Percentiles rank a stretch among this genome's conserved stretches.
phyloP scores from a whole-genome alignment of 305 asterid genomes.

The Fraxinus greggii region DNA sequence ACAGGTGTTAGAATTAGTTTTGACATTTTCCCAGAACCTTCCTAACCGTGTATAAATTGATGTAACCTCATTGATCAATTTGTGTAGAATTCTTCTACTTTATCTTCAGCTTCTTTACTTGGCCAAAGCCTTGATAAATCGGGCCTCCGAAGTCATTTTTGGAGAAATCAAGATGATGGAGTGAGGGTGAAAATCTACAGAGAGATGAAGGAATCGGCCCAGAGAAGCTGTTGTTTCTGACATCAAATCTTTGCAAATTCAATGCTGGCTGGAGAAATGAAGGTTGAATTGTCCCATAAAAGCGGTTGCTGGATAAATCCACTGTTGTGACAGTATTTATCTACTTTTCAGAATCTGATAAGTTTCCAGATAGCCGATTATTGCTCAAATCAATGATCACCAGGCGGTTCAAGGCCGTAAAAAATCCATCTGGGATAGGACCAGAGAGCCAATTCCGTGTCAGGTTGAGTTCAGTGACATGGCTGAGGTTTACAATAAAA shows the following conservation, averaged over 20 bases:
- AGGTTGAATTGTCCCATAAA: conserved; percentile 46
- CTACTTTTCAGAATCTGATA: conserved; percentile 30
- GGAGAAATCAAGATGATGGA: conserved; percentile 58
- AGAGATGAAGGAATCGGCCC: conserved; percentile 57
- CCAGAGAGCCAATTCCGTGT: conserved; percentile 59
- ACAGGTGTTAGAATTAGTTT: no score
- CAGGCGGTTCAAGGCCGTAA: conserved; percentile 38
- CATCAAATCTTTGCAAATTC: conserved; percentile 51
- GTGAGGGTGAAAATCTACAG: conserved; percentile 43
- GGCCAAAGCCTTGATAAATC: no score
- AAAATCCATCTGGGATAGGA: conserved; percentile 51
- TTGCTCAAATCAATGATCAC: conserved; percentile 59
- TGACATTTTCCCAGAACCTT: no score
- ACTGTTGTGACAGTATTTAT: conserved; percentile 36
- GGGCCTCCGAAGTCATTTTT: conserved; percentile 51
- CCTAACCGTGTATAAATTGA: no score
- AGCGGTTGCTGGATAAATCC: conserved; percentile 66
- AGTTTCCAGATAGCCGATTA: conserved; percentile 54
- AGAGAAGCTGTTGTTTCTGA: conserved; percentile 67
- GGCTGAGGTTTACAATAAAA: conserved; percentile 43
- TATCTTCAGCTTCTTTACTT: no score
- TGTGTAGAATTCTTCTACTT: no score
- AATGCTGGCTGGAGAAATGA: conserved; percentile 44
- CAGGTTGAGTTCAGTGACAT: conserved; percentile 50
- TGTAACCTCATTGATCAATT: no score